Conservation (phyloP, 768 basidiomycete genomes). For the Boletus barrowsii region DNA sequence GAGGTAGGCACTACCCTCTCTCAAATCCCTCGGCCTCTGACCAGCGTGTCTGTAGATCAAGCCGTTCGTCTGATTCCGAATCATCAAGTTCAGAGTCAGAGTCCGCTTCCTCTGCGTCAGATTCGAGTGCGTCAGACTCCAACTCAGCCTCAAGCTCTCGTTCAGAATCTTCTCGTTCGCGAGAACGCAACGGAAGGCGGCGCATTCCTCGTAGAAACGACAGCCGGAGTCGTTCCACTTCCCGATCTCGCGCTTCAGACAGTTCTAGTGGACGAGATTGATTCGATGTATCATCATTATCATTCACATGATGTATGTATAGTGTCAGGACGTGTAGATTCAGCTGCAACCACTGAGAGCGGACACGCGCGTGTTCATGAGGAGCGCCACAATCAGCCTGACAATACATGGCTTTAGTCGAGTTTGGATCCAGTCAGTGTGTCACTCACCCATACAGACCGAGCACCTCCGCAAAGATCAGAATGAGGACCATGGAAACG, state of each 20-base stretch:
- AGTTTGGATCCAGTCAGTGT: background rate
- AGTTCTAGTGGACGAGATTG: conserved; percentile 13
- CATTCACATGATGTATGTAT: conserved; percentile 15
- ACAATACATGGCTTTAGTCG: background rate
- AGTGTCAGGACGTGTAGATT: conserved; percentile 5
- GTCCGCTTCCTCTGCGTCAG: conserved; percentile 24
- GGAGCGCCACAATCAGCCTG: conserved; percentile 83
- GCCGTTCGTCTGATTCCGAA: conserved; percentile 27
- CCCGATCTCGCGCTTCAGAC: conserved; percentile 18
- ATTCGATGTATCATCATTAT: conserved; percentile 11
- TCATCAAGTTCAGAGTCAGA: conserved; percentile 31
- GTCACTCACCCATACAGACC: conserved; percentile 76
- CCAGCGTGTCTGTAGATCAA: conserved; percentile 28
- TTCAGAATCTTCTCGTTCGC: conserved; percentile 46
- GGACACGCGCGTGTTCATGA: conserved; percentile 81
- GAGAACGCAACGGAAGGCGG: conserved; percentile 41
- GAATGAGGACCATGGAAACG: conserved; percentile 94
- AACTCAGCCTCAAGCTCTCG: conserved; percentile 29
- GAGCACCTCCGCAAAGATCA: conserved; percentile 89
- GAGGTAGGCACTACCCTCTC: conserved; percentile 37
- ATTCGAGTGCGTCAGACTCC: conserved; percentile 29
- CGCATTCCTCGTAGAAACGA: conserved; percentile 32
- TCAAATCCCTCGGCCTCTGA: background rate
- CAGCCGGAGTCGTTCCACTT: conserved; percentile 22
- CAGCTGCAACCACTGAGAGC: conserved; percentile 30